These are phyloP conservation scores for Ceriops zippeliana DNA, from an alignment of 345 rosid genomes.

Conservation along the genomic window DNA sequence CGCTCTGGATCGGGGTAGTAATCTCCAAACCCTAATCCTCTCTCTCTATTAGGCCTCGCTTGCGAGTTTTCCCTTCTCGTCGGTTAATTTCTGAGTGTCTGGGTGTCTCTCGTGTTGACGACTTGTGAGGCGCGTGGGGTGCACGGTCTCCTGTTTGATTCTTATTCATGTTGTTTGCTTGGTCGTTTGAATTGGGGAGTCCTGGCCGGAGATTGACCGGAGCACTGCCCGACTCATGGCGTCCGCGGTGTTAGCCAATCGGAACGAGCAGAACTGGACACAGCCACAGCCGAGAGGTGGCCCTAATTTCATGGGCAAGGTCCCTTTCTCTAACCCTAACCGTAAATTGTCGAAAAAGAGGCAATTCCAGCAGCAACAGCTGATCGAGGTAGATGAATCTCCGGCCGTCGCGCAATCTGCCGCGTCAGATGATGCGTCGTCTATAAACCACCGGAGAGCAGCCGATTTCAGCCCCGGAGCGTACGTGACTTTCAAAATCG, in stretches of 20 bases:
- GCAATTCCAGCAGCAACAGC: slow-evolving; percentile 31
- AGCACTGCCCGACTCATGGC: slow-evolving; percentile 37
- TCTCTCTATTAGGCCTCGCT: background rate
- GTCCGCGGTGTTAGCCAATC: slow-evolving; percentile 51
- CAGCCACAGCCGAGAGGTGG: slow-evolving; percentile 38
- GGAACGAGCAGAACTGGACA: slow-evolving; percentile 44
- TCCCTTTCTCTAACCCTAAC: slow-evolving; percentile 45
- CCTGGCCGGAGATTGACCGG: slow-evolving; percentile 21
- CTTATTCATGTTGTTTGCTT: slow-evolving; percentile 32
- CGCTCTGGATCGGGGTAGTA: slow-evolving; percentile 36
- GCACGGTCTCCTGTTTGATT: background rate
- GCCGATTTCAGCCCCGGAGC: slow-evolving; percentile 31
- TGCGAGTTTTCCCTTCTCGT: too few species aligned
- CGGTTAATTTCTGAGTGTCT: background rate
- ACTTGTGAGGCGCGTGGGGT: slow-evolving; percentile 37
- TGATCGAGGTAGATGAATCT: slow-evolving; percentile 33
- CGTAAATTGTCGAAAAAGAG: slow-evolving; percentile 46
- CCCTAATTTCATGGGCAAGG: slow-evolving; percentile 53
- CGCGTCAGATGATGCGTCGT: slow-evolving; percentile 60
- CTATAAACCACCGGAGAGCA: slow-evolving; percentile 23
- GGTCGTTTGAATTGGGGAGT: slow-evolving; percentile 3
- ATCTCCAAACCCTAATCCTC: slow-evolving; percentile 27
- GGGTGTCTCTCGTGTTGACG: background rate
- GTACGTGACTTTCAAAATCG: slow-evolving; percentile 29
- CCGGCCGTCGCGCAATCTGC: slow-evolving; percentile 43